Evolutionary conservation across 495 filamentous ascomycete species (phyloP).

Genomic region (Hypoxylon fuscum): DNA sequence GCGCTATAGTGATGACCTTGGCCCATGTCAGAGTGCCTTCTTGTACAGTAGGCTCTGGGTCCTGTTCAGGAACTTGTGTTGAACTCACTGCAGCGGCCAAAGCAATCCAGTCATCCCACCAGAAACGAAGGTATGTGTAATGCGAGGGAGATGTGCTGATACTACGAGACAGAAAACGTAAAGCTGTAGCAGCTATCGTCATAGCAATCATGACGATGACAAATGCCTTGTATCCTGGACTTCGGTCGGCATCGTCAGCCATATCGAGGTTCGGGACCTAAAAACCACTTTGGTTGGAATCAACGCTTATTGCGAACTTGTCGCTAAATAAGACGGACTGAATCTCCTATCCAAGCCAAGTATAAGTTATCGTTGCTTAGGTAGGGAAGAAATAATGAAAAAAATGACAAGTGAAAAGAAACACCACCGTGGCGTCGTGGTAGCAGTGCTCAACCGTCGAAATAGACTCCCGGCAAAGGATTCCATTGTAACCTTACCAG

Average conservation of each 20-base stretch:
- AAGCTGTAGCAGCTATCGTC: background rate
- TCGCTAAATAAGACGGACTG: background rate
- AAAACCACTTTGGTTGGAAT: background rate
- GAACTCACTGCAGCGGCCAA: background rate
- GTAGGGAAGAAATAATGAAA: background rate
- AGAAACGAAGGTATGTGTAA: constrained; percentile 1
- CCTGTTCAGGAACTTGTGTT: background rate
- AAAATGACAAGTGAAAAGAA: too few species aligned
- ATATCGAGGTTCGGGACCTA: background rate
- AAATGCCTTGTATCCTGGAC: background rate
- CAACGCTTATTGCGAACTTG: background rate
- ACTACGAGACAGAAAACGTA: background rate
- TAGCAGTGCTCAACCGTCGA: too few species aligned
- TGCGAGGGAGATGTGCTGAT: background rate
- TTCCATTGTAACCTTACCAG: background rate
- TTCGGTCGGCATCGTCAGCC: background rate
- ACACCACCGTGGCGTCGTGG: background rate
- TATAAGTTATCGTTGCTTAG: background rate
- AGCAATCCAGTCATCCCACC: constrained; percentile 26
- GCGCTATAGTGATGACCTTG: background rate
- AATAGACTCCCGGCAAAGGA: too few species aligned
- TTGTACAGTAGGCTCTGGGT: background rate
- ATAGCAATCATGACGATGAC: background rate
- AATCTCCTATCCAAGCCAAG: background rate
- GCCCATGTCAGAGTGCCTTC: background rate